Base-by-base conservation (phyloP, 2,329 filamentous ascomycete species). In the Apiospora rasikravindrae region DNA sequence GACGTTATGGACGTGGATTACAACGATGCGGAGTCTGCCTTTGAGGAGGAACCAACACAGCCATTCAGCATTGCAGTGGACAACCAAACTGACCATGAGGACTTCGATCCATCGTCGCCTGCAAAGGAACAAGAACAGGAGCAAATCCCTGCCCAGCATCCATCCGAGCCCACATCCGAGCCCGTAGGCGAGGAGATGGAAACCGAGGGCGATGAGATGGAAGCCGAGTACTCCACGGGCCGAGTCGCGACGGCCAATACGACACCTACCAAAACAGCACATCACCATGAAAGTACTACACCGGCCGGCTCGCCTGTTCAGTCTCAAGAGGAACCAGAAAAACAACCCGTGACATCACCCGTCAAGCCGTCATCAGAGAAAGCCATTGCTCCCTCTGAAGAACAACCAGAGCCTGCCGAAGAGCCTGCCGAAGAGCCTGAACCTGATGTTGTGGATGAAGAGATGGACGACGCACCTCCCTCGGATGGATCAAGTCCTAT, bases 401-500 rank as follows among this genome's bases (percentile, higher is more conserved):
- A 77, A 57, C 73, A 74, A n/a, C 71, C 73, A 45, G 42, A 19
- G 14, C 53, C 68, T 14, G 73, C 72, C 57, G 53, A 71, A 45
- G 42, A 19, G 14, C 53, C 68, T 14, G 73, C 72, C 57, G 53
- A 71, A 24, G 44, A 42, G 22, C 10, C 10, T n/a, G 42, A 72
- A 22, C 42, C 44, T 24, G 77, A 79, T 67, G 74, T 66, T 26
- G 74, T 75, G 75, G 80, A 81, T 26, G 74, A 74, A 42, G 77
- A 71, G 6, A 71, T 77, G 14, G 79, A 81, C 47, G 80, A 79
- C 53, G 68, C 73, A 2, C 75, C 91, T 3, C 88, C 89, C 22
- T 93, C 92, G 2, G 92, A 94, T 67, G 87, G 85, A 0, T 94
- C 93, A 0, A 95, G 92, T 76, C 93, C 93, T 0, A 90, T 93